phyloP scores from a whole-genome alignment of 2,329 filamentous ascomycete genomes.

The Daldinia eschscholtzii region DNA sequence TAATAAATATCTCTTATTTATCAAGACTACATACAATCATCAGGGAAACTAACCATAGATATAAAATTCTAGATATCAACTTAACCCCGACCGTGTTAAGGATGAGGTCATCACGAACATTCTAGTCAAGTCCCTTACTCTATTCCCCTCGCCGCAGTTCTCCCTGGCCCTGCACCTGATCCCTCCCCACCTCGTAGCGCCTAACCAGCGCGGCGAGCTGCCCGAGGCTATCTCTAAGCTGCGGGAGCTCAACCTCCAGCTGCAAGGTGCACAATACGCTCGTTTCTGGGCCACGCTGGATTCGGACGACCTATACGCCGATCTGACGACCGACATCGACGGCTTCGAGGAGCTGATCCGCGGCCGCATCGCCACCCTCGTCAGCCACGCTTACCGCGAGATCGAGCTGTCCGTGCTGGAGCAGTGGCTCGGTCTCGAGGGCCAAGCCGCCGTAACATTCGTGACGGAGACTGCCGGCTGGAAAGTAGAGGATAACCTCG shows the following conservation, averaged over 20 bases:
- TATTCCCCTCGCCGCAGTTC: conserved; percentile 97
- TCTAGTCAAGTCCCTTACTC: conserved; percentile 96
- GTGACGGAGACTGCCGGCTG: conserved; percentile 88
- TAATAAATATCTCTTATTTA: background rate
- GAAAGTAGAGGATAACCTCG: conserved; percentile 76
- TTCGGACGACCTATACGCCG: conserved; percentile 94
- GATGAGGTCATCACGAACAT: conserved; percentile 99
- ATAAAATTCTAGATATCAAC: conserved; percentile 82
- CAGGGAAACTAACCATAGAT: conserved; percentile 17
- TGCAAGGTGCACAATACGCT: conserved; percentile 90
- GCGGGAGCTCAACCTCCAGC: conserved; percentile 83
- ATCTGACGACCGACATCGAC: conserved; percentile 91
- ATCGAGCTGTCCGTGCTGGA: conserved; percentile 76
- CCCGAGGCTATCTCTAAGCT: conserved; percentile 93
- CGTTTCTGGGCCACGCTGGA: conserved; percentile 94
- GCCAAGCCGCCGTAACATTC: conserved; percentile 79
- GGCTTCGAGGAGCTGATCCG: conserved; percentile 97
- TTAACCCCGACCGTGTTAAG: conserved; percentile 97
- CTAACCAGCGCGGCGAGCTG: conserved; percentile 73
- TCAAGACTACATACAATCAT: background rate
- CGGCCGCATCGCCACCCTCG: conserved; percentile 86
- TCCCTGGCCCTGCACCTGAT: conserved; percentile 93
- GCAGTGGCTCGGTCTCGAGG: conserved; percentile 80
- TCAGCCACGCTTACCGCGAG: conserved; percentile 84
- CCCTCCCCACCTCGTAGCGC: conserved; percentile 81